phyloP scores from a whole-genome alignment of 2,329 filamentous ascomycete species.

The Aspergillus costaricaensis region DNA sequence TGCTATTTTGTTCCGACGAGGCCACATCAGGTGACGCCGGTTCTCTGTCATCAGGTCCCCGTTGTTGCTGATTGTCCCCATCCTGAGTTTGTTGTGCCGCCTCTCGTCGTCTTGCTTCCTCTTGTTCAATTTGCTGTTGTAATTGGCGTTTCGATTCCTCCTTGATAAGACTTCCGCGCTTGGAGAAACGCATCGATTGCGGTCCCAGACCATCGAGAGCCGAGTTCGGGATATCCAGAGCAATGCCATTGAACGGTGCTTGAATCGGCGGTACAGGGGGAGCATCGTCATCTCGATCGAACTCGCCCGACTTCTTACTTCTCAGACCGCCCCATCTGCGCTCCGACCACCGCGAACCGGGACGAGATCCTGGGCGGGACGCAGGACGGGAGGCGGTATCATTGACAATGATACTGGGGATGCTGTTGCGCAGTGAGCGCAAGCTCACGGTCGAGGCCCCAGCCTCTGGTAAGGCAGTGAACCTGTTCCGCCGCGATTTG shows the following conservation, averaged over 20 bases:
- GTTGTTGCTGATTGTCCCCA: conserved; percentile 14
- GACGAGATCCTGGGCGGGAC: conserved; percentile 39
- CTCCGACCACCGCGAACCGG: conserved; percentile 47
- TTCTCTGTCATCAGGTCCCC: conserved; percentile 3
- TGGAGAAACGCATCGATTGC: conserved; percentile 59
- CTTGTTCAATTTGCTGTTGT: conserved; percentile 31
- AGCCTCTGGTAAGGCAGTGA: conserved; percentile 23
- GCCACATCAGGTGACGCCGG: conserved; percentile 7
- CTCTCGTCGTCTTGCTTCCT: conserved; percentile 15
- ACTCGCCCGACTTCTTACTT: conserved; percentile 36
- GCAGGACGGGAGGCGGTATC: conserved; percentile 34
- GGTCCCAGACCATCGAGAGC: conserved; percentile 55
- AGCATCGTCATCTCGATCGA: conserved; percentile 34
- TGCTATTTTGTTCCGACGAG: conserved; percentile 18
- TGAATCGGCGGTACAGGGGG: conserved; percentile 39
- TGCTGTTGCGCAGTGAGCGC: conserved; percentile 37
- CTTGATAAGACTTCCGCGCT: conserved; percentile 61
- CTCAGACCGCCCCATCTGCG: conserved; percentile 45
- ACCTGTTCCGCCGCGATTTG: conserved; percentile 18
- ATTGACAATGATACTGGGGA: conserved; percentile 45
- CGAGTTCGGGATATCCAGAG: conserved; percentile 58
- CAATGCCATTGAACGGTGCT: conserved; percentile 51
- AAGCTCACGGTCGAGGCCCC: conserved; percentile 29
- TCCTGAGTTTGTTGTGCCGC: conserved; percentile 9
- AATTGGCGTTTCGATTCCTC: conserved; percentile 45